Conservation (phyloP, 2,329 filamentous ascomycete genomes). For the Beauveria sp. region DNA sequence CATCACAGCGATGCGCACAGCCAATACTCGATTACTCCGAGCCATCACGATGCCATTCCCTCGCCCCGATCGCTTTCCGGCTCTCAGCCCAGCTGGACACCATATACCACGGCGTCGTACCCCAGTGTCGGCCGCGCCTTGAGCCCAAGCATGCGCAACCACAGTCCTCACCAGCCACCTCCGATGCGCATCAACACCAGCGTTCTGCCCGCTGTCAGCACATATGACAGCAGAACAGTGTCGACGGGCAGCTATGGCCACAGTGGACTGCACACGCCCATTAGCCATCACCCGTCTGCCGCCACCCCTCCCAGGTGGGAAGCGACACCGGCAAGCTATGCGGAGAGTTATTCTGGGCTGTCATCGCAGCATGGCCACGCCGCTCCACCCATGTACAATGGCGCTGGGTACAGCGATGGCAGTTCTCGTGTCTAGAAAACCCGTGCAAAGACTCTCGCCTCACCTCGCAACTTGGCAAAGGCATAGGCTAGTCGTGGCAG, state of each 20-base stretch:
- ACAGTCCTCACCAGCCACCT: conserved; percentile 29
- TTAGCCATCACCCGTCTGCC: conserved; percentile 30
- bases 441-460: neutral
- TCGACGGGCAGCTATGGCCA: conserved; percentile 29
- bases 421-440: conserved; percentile 33
- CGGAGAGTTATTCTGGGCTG: conserved; percentile 32
- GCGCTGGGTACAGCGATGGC: conserved; percentile 34
- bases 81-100: conserved; percentile 40
- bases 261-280: conserved; percentile 31
- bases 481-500: neutral
- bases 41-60: conserved; percentile 42
- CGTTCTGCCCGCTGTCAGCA: conserved; percentile 31
- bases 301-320: conserved; percentile 36
- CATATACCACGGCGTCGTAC: conserved; percentile 33
- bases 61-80: conserved; percentile 46
- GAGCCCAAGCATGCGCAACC: conserved; percentile 27
- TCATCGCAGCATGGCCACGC: conserved; percentile 27
- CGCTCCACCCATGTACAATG: conserved; percentile 33
- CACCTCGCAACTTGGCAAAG: neutral
- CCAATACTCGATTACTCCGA: conserved; percentile 33
- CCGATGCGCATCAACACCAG: conserved; percentile 29
- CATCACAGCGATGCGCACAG: conserved; percentile 25
- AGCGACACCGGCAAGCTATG: conserved; percentile 29
- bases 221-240: conserved; percentile 31
- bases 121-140: conserved; percentile 34